A percentile compares a stretch with the other conserved stretches of the same genome.
Evolutionary conservation across 352 stramenopile genomes (phyloP).

Genomic region (Pythium aristosporum): DNA sequence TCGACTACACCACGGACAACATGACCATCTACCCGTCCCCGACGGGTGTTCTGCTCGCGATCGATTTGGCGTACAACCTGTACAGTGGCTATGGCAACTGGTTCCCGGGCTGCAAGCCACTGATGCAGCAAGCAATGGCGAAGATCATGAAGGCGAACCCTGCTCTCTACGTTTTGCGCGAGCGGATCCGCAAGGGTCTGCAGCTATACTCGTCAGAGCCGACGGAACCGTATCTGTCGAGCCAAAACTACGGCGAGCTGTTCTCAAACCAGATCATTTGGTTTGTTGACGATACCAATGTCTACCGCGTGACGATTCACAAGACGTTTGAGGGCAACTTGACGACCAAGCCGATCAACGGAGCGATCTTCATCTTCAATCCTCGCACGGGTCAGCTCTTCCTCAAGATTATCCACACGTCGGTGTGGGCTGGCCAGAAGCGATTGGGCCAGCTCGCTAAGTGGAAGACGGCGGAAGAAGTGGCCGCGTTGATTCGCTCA

Average conservation of each 20-base stretch:
- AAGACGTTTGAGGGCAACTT: conserved; percentile 99
- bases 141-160: conserved; percentile 99
- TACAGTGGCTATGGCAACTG: conserved; percentile 99
- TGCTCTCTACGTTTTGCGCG: conserved; percentile 98
- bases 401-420: conserved; percentile 99
- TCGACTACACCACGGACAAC: conserved; percentile 99
- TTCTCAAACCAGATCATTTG: conserved; percentile 99
- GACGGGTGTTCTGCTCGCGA: conserved; percentile 95
- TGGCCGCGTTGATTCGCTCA: conserved; percentile 98
- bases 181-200: conserved; percentile 99
- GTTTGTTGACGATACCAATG: conserved; percentile 99
- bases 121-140: conserved; percentile 99
- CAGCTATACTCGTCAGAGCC: conserved; percentile 99
- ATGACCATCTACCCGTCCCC: conserved; percentile 99
- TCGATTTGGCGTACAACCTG: conserved; percentile 99
- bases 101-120: conserved; percentile 98
- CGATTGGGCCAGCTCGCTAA: conserved; percentile 98
- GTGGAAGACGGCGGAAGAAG: conserved; percentile 99
- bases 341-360: conserved; percentile 99
- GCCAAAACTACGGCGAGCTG: conserved; percentile 99
- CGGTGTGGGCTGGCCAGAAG: conserved; percentile 99
- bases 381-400: conserved; percentile 99
- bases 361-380: conserved; percentile 99
- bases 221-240: conserved; percentile 99
- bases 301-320: conserved; percentile 99